Conservation (phyloP, 140 eudicot species). For the Erigeron philadelphicus region DNA sequence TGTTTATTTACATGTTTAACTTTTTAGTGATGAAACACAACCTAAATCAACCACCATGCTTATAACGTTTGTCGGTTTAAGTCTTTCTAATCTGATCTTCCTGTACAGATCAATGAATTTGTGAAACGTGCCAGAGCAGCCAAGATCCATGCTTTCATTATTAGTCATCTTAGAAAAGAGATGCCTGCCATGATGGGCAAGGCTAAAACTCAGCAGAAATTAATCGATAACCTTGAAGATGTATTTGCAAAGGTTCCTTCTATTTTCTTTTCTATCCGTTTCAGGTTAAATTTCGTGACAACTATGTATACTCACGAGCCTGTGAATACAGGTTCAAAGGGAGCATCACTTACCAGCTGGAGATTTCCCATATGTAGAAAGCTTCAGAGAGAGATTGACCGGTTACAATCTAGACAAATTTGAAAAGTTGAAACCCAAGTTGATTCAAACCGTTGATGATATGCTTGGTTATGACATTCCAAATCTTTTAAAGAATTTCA, state of each 20-base stretch:
- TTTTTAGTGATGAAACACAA: not conserved
- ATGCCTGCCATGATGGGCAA: conserved; percentile 98
- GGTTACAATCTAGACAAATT: conserved; percentile 80
- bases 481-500: conserved; percentile 68
- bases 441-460: conserved; percentile 85
- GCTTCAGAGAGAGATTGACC: conserved; percentile 55
- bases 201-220: conserved; percentile 76
- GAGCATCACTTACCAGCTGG: conserved; percentile 85
- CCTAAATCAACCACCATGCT: no score
- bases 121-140: conserved; percentile 98
- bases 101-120: conserved; percentile 79
- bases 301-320: conserved; percentile 8
- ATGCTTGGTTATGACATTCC: conserved; percentile 97
- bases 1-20: no score
- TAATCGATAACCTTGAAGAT: conserved; percentile 63
- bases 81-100: not conserved
- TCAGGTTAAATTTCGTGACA: not conserved
- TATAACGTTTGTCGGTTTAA: no score
- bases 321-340: conserved; percentile 60
- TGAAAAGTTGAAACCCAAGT: conserved; percentile 67
- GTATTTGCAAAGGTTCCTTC: conserved; percentile 69
- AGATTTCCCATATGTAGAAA: conserved; percentile 76
- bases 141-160: conserved; percentile 85
- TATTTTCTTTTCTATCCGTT: not conserved
- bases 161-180: conserved; percentile 86